Percentiles rank a stretch among this genome's conserved stretches.
phyloP scores from a whole-genome alignment of 176 grass and related monocot species.

The Aegilops longissima region DNA sequence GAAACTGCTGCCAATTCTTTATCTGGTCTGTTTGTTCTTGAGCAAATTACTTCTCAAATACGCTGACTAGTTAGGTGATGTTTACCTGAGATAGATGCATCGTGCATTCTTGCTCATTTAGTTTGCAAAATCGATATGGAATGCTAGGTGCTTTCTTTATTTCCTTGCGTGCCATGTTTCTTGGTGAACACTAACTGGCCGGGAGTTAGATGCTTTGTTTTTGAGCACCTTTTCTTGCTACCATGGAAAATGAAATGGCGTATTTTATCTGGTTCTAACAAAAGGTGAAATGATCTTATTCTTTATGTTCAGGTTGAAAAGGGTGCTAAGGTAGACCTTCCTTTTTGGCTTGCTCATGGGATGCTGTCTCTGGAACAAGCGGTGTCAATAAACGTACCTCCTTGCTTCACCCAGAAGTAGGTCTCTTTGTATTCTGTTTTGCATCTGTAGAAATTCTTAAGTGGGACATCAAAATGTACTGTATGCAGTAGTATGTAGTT shows the following conservation, averaged over 20 bases:
- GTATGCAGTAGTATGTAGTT: background rate
- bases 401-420: conserved; percentile 84
- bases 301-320: conserved; percentile 67
- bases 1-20: background rate
- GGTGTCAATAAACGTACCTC: conserved; percentile 60
- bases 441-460: background rate
- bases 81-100: conserved; percentile 4
- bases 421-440: conserved; percentile 19
- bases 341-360: conserved; percentile 85
- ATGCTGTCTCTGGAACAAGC: conserved; percentile 67
- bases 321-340: conserved; percentile 82
- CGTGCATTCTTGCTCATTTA: background rate
- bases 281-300: background rate
- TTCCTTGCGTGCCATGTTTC: background rate
- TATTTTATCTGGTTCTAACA: background rate
- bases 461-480: background rate
- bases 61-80: background rate
- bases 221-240: background rate
- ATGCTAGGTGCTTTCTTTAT: background rate
- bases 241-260: background rate
- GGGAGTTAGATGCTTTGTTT: background rate
- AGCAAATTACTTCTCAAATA: background rate
- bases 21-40: background rate
- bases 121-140: background rate
- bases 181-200: background rate